Percentiles rank a stretch among this genome's conserved stretches.
Conservation (phyloP, 306 rosid genomes). For the Canavalia gladiata region DNA sequence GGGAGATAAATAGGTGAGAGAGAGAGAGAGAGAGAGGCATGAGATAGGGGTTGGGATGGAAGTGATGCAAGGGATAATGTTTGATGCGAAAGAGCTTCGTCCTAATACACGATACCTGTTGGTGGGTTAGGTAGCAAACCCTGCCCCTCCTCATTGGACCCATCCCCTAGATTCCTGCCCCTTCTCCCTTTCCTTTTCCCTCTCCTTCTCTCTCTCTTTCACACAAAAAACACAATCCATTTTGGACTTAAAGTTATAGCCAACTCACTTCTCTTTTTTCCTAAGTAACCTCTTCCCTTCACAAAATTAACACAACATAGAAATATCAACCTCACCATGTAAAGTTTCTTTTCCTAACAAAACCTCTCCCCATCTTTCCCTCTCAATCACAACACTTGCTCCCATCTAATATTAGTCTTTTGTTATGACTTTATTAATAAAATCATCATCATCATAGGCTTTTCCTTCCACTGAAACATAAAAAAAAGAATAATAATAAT, state of each 20-base stretch:
- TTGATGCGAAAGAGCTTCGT: slow-evolving; percentile 81
- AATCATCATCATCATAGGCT: slow-evolving; percentile 20
- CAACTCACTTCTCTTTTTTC: slow-evolving; percentile 71
- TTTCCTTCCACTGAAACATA: slow-evolving; percentile 51
- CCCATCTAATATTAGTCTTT: slow-evolving; percentile 44
- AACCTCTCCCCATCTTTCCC: slow-evolving; percentile 35
- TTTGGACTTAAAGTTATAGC: slow-evolving; percentile 61
- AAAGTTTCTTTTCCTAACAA: slow-evolving; percentile 40
- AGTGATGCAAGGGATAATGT: slow-evolving; percentile 58
- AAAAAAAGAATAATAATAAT: slow-evolving; percentile 47
- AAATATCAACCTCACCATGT: slow-evolving; percentile 36
- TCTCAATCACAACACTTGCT: slow-evolving; percentile 38
- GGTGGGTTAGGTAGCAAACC: slow-evolving; percentile 99
- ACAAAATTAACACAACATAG: slow-evolving; percentile 41
- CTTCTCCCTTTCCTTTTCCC: slow-evolving; percentile 46
- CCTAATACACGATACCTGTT: slow-evolving; percentile 92
- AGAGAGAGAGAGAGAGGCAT: too few species aligned
- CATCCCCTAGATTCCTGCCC: slow-evolving; percentile 86
- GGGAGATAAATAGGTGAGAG: too few species aligned
- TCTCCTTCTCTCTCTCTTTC: slow-evolving; percentile 27
- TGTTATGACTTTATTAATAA: slow-evolving; percentile 46
- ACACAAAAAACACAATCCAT: slow-evolving; percentile 46
- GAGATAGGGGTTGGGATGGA: slow-evolving; percentile 42
- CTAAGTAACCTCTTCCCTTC: slow-evolving; percentile 57
- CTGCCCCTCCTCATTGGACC: slow-evolving; percentile 97